Percentiles rank a stretch among this genome's conserved stretches.
These are phyloP conservation scores for Syzygium aqueum DNA, from an alignment of 345 rosid species.

Conservation along the genomic window DNA sequence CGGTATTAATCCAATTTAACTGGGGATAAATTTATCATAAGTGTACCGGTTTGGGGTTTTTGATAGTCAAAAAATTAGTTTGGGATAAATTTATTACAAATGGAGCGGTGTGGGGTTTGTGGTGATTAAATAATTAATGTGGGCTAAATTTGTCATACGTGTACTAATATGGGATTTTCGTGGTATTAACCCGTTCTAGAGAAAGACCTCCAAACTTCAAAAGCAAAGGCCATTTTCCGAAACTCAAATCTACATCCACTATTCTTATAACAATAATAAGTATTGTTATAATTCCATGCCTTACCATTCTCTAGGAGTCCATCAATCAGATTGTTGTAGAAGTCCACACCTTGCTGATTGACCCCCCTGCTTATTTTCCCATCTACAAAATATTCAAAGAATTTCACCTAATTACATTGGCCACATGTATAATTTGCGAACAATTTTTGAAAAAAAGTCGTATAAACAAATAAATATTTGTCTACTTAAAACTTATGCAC, in stretches of 20 bases:
- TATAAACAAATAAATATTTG: background rate
- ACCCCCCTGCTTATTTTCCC: constrained; percentile 36
- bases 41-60: too few species aligned
- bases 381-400: constrained; percentile 3
- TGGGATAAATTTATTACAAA: too few species aligned
- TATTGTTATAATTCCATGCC: background rate
- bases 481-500: background rate
- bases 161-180: too few species aligned
- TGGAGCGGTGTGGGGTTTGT: too few species aligned
- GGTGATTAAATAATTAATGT: too few species aligned
- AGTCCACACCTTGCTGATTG: constrained; percentile 28
- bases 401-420: background rate
- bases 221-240: background rate
- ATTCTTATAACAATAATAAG: background rate
- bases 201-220: background rate
- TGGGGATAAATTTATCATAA: too few species aligned
- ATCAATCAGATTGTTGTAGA: constrained; percentile 48
- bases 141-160: too few species aligned
- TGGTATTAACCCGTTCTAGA: too few species aligned
- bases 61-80: too few species aligned
- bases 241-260: background rate
- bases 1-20: too few species aligned
- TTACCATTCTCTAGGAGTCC: constrained; percentile 36
- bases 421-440: background rate
- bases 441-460: background rate